Evolutionary conservation across 2,329 filamentous ascomycete species (phyloP).

Genomic region (Diaporthe destruens): DNA sequence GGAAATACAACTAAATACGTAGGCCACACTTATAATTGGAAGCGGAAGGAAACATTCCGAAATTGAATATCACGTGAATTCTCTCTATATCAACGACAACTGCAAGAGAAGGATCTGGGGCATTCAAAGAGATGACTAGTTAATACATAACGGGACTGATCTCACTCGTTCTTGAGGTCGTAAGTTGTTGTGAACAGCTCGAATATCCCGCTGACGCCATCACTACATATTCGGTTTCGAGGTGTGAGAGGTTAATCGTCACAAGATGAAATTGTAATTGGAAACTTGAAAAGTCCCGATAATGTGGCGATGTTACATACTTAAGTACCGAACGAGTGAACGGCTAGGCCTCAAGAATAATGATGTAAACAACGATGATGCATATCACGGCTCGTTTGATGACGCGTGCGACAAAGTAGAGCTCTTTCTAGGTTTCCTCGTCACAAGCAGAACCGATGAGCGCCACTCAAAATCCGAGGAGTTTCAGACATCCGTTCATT

Average conservation of each 20-base stretch:
- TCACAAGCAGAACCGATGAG: neutral
- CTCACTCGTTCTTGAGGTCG: neutral
- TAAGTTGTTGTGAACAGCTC: neutral
- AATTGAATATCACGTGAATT: too few relatives aligned
- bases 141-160: neutral
- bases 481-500: conserved; percentile 21
- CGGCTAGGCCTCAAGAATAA: neutral
- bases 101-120: too few relatives aligned
- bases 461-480: neutral
- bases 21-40: too few relatives aligned
- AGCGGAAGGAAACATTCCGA: too few relatives aligned
- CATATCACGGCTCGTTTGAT: neutral
- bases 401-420: neutral
- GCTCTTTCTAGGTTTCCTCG: neutral
- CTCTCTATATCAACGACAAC: too few relatives aligned
- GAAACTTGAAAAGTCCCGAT: too few relatives aligned
- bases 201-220: neutral
- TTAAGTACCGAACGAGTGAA: too few relatives aligned
- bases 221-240: neutral
- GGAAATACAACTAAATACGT: too few relatives aligned
- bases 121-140: too few relatives aligned
- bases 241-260: neutral
- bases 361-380: neutral
- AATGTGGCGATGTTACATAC: neutral
- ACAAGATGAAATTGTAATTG: neutral